A percentile compares a stretch with the other conserved stretches of the same genome.
These are phyloP conservation scores for Marchantia paleacea DNA, from an alignment of 225 moss, liverwort and hornwort genomes.

Conservation along the genomic window DNA sequence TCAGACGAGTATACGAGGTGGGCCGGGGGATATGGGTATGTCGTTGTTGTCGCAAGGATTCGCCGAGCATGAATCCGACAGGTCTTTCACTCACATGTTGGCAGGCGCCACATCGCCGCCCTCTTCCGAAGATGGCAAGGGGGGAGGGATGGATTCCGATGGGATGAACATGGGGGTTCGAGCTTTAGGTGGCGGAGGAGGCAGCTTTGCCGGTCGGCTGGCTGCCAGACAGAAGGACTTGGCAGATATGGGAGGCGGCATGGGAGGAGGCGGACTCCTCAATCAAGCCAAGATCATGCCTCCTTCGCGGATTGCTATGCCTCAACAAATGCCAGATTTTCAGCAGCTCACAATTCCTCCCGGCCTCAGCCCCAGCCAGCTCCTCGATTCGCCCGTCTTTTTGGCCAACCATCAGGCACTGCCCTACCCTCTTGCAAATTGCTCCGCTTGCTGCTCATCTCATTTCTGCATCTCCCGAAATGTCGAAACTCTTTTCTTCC, in stretches of 20 bases:
- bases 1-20: conserved; percentile 48
- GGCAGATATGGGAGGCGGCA: conserved; percentile 30
- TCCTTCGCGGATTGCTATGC: conserved; percentile 60
- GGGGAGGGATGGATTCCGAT: conserved; percentile 43
- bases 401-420: conserved; percentile 64
- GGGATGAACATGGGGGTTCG: conserved; percentile 43
- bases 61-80: conserved; percentile 64
- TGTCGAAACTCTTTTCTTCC: not conserved
- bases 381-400: conserved; percentile 75
- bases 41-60: conserved; percentile 68
- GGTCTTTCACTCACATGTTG: conserved; percentile 75
- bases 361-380: conserved; percentile 75
- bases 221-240: conserved; percentile 57
- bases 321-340: conserved; percentile 42
- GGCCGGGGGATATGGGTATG: conserved; percentile 54
- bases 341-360: conserved; percentile 80
- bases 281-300: conserved; percentile 54
- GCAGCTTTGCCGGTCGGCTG: conserved; percentile 73
- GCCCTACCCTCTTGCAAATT: not conserved
- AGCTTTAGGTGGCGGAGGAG: conserved; percentile 51
- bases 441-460: not conserved
- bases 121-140: conserved; percentile 42
- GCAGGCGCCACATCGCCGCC: conserved; percentile 72
- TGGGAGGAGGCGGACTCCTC: conserved; percentile 29
- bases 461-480: not conserved